Conservation (phyloP, 78 protist species). For the Goniomonas avonlea region DNA sequence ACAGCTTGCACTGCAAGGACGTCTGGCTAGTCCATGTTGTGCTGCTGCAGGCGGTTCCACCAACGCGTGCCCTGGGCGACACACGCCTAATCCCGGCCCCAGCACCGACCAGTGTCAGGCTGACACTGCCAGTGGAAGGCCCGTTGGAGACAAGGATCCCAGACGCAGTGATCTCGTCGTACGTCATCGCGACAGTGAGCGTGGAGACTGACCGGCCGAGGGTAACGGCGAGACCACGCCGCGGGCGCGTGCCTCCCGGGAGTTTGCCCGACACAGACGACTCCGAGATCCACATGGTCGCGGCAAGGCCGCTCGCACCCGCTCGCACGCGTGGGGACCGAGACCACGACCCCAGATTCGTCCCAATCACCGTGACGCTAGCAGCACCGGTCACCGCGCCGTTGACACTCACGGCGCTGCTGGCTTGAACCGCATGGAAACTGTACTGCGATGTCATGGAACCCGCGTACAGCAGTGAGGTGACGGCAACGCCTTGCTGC, state of each 20-base stretch:
- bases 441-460: too few relatives aligned
- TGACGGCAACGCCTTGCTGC: too few relatives aligned
- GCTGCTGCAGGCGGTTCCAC: background rate
- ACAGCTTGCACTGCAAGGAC: background rate
- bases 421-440: too few relatives aligned
- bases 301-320: background rate
- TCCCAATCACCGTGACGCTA: slow-evolving; percentile 4
- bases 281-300: slow-evolving; percentile 21
- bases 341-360: background rate
- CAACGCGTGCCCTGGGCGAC: background rate
- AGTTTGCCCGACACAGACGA: slow-evolving; percentile 9
- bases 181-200: too few relatives aligned
- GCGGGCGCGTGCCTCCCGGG: background rate
- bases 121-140: too few relatives aligned
- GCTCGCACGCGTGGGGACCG: background rate
- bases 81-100: background rate
- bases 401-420: too few relatives aligned
- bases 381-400: too few relatives aligned
- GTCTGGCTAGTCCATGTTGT: background rate
- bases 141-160: too few relatives aligned
- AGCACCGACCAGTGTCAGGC: background rate
- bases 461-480: too few relatives aligned
- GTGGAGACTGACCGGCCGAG: too few relatives aligned
- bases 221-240: too few relatives aligned
- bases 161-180: too few relatives aligned